Base-by-base conservation (phyloP, 2,329 filamentous ascomycete genomes). In the Fusarium nematophilum region DNA sequence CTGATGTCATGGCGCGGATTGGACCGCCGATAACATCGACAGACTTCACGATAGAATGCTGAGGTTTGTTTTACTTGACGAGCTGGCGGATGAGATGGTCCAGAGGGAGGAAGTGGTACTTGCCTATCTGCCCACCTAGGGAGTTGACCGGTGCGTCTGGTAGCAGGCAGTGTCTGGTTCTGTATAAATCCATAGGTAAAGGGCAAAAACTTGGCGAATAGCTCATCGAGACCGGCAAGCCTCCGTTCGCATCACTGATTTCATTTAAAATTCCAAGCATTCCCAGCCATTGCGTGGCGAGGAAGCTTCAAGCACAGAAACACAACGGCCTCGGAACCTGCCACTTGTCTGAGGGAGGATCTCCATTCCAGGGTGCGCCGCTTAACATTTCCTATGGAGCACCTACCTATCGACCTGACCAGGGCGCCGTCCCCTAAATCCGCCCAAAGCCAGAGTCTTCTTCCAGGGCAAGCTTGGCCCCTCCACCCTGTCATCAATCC, bases 351-450 rank as follows among this genome's bases (percentile, higher is more conserved):
- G 37, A 63, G 55, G 53, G 50, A 48, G 26, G 55, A 61, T 50
- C 46, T 61, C 40, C 60, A 63, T 64, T 63, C 60, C 60, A 64
- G 34, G 44, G 37, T 17, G 43, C 29, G 43, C 44, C 50, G 43
- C 40, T 46, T 63, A 60, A 64, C 60, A 43, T 53, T 61, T 57
- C 57, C 26, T 42, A 18, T n/a, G n/a, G n/a, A n/a, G 31, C 38
- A 53, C 37, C 17, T 45, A 36, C 38, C 21, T 36, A 25, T n/a
- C 7, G 3, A n/a, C 31, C 50, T 30, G 42, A 53, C 29, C 34
- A 57, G 38, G 46, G 55, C 42, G 59, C n/a, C n/a, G n/a, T 51
- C 55, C 39, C 59, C 55, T 57, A 63, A 64, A 64, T 56, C 46
- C 26, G 34, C 45, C 59, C 36, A 31, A 50, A n/a, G n/a, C n/a